These are phyloP conservation scores for Xerocomus spinulosus DNA, from an alignment of 768 basidiomycete species.

Conservation along the genomic window DNA sequence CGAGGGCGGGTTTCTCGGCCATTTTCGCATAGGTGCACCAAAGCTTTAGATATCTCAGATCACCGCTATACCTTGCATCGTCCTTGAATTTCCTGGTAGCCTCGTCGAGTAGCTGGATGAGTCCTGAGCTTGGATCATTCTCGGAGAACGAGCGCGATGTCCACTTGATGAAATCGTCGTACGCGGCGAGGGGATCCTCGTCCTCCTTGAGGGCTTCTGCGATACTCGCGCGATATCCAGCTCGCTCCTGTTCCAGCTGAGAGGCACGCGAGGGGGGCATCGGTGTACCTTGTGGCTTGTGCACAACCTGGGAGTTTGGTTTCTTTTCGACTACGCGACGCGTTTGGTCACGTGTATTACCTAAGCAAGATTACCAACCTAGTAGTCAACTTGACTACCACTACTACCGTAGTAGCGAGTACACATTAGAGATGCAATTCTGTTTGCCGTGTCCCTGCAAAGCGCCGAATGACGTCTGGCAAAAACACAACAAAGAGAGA, in stretches of 20 bases:
- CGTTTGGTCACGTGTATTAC: conserved; percentile 26
- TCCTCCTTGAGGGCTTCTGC: conserved; percentile 60
- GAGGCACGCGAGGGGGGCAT: conserved; percentile 26
- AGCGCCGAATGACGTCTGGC: background rate
- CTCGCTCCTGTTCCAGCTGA: conserved; percentile 29
- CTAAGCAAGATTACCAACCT: background rate
- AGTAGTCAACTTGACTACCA: too few relatives aligned
- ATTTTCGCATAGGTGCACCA: conserved; percentile 87
- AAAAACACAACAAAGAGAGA: background rate
- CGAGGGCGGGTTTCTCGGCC: conserved; percentile 62
- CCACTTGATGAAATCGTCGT: conserved; percentile 87
- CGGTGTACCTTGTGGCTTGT: too few relatives aligned
- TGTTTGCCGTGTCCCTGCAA: background rate
- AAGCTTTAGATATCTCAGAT: conserved; percentile 85
- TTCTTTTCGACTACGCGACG: conserved; percentile 26
- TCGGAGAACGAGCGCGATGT: conserved; percentile 76
- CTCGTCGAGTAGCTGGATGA: conserved; percentile 79
- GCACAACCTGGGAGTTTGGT: conserved; percentile 5
- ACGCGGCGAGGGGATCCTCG: conserved; percentile 82
- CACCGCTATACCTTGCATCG: conserved; percentile 81
- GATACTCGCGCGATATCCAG: conserved; percentile 37
- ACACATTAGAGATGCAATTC: background rate
- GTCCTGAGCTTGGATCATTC: conserved; percentile 61
- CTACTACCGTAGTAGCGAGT: too few relatives aligned
- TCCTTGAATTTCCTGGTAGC: conserved; percentile 76